Base-by-base conservation (phyloP, 305 asterid species). In the Solanum aculeatissimum region DNA sequence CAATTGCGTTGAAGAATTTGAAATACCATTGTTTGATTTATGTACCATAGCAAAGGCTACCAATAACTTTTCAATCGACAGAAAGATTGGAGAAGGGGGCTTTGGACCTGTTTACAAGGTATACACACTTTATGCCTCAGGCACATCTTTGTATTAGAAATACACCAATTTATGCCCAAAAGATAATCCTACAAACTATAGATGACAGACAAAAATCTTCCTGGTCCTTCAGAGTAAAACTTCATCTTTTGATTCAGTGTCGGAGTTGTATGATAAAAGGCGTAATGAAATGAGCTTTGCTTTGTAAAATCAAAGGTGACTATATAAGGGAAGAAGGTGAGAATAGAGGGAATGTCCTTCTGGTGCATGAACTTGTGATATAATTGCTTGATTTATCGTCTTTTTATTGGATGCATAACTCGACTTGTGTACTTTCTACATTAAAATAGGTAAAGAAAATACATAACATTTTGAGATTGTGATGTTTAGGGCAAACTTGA, bases 171-270 rank as follows among this genome's bases (percentile, higher is more conserved):
- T 65, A 65, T 66, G 6, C 47, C 78, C 27, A n/a, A 42, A 11
- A 49, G 4, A 49, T 40, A 38, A 69, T 40, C 47, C 25, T 93
- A 88, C 85, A 83, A 74, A 93, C 92, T 87, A 87, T 38, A 38
- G 53, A 35, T 35, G 78, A 69, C 10, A 8, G 2, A 71, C 19
- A n/a, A 21, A 60, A 40, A 71, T 23, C n/a, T 21, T 71, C 6
- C 80, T 9, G 14, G 9, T 25, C 60, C 40, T 74, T 13, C 42
- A 74, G 81, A 74, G 42, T 74, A 45, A 27, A 0, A 38, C 40
- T 45, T 45, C 40, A 72, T 71, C 80, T 23, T 71, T 23, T 27
- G 63, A 27, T 49, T 47, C 75, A 0, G 42, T 75, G 13, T 25
- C 8, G 47, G 5, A 66, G 14, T 35, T 68, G 47, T 35, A 35